These are phyloP conservation scores for Boletus huronensis DNA, from an alignment of 768 basidiomycete genomes.

Conservation along the genomic window DNA sequence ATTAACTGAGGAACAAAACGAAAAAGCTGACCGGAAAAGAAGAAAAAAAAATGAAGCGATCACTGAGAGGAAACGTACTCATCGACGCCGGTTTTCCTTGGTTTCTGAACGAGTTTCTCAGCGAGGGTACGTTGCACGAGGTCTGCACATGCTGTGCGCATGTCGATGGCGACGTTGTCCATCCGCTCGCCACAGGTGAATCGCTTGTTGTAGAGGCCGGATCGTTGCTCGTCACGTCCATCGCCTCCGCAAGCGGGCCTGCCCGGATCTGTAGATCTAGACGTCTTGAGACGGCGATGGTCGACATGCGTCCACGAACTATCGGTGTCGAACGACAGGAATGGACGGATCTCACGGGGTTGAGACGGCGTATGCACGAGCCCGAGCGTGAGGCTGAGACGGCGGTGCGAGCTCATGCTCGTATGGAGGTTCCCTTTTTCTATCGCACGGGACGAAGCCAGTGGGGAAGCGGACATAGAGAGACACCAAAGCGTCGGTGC, in stretches of 20 bases:
- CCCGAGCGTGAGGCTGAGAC: constrained; percentile 23
- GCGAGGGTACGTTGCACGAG: constrained; percentile 46
- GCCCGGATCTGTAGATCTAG: constrained; percentile 9
- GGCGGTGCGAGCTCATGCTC: constrained; percentile 5
- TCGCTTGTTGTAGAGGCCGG: constrained; percentile 49
- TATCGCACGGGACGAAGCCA: neutral
- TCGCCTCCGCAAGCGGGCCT: constrained; percentile 21
- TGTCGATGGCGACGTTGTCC: constrained; percentile 31
- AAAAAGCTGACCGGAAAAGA: neutral
- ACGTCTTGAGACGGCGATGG: constrained; percentile 29
- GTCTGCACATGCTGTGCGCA: constrained; percentile 25
- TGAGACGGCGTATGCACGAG: neutral
- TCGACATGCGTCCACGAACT: constrained; percentile 71
- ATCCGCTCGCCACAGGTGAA: constrained; percentile 36
- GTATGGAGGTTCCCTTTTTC: constrained; percentile 1
- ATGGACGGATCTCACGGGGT: constrained; percentile 13
- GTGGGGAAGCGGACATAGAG: neutral
- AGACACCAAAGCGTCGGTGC: constrained; percentile 16
- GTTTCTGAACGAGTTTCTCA: constrained; percentile 62
- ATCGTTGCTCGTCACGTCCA: constrained; percentile 45
- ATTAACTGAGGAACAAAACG: no score
- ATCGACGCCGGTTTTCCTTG: constrained; percentile 63
- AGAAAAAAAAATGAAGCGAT: neutral
- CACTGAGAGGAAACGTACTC: constrained; percentile 46
- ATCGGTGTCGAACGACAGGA: constrained; percentile 44